Conservation (phyloP, 1,284 basidiomycete genomes). For the Ustilago sp. region DNA sequence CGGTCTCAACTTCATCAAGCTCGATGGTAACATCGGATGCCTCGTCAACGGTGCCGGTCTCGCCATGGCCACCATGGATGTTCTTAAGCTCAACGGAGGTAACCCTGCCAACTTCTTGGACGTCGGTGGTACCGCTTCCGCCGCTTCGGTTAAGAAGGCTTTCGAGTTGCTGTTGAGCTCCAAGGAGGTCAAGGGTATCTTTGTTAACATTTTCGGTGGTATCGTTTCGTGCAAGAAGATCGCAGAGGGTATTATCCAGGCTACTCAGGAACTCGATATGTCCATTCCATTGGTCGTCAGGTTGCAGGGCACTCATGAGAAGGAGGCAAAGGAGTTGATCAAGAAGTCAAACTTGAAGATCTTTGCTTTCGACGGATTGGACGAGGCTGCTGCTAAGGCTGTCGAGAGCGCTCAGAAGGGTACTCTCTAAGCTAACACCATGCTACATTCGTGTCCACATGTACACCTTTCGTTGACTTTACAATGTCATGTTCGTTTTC, state of each 20-base stretch:
- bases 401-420: constrained; percentile 54
- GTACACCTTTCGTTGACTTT: background rate
- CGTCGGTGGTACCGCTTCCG: constrained; percentile 96
- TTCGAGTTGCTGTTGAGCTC: constrained; percentile 94
- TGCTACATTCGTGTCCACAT: background rate
- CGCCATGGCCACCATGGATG: constrained; percentile 99
- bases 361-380: constrained; percentile 51
- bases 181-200: constrained; percentile 95
- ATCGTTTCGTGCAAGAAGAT: constrained; percentile 95
- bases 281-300: constrained; percentile 90
- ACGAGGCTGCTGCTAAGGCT: constrained; percentile 53
- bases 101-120: constrained; percentile 99
- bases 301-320: constrained; percentile 95
- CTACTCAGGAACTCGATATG: constrained; percentile 89
- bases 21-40: constrained; percentile 97
- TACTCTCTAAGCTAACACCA: constrained; percentile 5
- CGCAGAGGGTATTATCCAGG: constrained; percentile 89
- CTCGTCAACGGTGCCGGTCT: constrained; percentile 98
- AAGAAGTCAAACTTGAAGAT: constrained; percentile 83
- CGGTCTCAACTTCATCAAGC: constrained; percentile 98
- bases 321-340: constrained; percentile 86
- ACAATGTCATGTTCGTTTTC: background rate
- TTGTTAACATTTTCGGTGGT: constrained; percentile 84
- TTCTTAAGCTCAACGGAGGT: constrained; percentile 78
- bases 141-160: constrained; percentile 98